Evolutionary conservation across 2,329 filamentous ascomycete species (phyloP), one percentile per base, ranked within the genome.

Genomic region (Geosmithia putterillii): DNA sequence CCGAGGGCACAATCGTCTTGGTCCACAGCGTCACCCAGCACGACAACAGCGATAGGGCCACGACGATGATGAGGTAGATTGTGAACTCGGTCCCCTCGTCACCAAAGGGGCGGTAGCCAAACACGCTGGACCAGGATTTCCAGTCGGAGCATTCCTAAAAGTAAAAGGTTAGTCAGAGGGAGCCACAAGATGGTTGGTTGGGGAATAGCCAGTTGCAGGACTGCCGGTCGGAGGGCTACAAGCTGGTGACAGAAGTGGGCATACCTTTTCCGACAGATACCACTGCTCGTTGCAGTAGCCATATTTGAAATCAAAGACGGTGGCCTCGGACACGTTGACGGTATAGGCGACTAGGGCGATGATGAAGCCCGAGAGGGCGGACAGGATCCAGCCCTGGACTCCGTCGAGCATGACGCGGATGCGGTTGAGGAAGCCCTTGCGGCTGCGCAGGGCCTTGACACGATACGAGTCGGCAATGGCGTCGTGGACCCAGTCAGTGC

Each of bases 401-500:
- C 86, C 84, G 57, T 98, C 92, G 46, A 92, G 85, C 54, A 84
- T 73, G 1, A 86, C 75, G 39, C 77, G 67, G 14, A 94, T 52
- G 40, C 84, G 80, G n/a, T 90, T 90, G 57, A 82, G 81, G 47
- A 95, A 74, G 63, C 90, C 92, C 59, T 83, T 94, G 41, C 88
- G 74, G 53, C 75, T 81, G 41, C 87, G 79, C 35, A 98, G 71
- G 43, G 81, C 81, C 59, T 94, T 92, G 41, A 94, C 79, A 21
- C 92, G 84, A 54, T 88, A 86, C 9, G 89, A 87, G 63, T 96
- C 92, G 54, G 88, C 86, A 52, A 98, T 95, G 59, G 84, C 89
- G 62, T 98, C 92, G 58, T 95, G 90, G 1, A 98, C 89, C 92
- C 92, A 98, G 61, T 98, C 90, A 44, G 87, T 95, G 7, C 86